Conservation (phyloP, 2,329 filamentous ascomycete genomes). For the Ophiostoma populinum region DNA sequence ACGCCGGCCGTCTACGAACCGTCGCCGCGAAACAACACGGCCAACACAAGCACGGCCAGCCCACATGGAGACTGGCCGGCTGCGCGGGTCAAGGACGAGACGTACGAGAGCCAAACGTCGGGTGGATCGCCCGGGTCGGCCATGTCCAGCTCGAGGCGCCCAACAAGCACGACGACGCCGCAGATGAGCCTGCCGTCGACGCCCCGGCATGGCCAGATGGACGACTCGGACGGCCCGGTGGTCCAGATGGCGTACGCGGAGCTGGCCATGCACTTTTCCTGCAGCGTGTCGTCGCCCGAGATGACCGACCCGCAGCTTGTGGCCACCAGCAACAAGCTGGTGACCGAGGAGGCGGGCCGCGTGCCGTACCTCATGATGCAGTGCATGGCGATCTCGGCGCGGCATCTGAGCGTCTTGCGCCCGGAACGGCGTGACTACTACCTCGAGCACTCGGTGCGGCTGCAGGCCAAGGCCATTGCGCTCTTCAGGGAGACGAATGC, state of each 20-base stretch:
- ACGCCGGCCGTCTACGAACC: background rate
- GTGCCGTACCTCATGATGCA: conserved; percentile 23
- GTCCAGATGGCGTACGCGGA: conserved; percentile 16
- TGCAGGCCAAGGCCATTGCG: conserved; percentile 26
- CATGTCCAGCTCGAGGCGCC: background rate
- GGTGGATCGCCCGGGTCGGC: conserved; percentile 2
- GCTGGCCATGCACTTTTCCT: conserved; percentile 14
- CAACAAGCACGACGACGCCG: conserved; percentile 2
- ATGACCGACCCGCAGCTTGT: conserved; percentile 8
- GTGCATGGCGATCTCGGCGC: conserved; percentile 20
- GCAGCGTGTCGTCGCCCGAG: conserved; percentile 8
- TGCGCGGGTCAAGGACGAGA: background rate
- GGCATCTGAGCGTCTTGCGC: conserved; percentile 19
- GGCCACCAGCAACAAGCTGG: conserved; percentile 7
- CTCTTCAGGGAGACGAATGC: conserved; percentile 19
- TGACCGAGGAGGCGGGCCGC: conserved; percentile 11
- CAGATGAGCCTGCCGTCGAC: conserved; percentile 4
- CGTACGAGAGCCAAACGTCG: background rate
- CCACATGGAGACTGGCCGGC: conserved; percentile 5
- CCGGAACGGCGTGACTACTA: conserved; percentile 14
- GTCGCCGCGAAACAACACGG: no score
- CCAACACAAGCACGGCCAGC: background rate
- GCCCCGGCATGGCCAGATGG: conserved; percentile 1
- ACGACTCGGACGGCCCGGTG: conserved; percentile 2
- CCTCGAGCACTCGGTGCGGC: conserved; percentile 23